Evolutionary conservation across 1,284 basidiomycete species (phyloP).

Genomic region (Austroboletus novae-zelandiae): DNA sequence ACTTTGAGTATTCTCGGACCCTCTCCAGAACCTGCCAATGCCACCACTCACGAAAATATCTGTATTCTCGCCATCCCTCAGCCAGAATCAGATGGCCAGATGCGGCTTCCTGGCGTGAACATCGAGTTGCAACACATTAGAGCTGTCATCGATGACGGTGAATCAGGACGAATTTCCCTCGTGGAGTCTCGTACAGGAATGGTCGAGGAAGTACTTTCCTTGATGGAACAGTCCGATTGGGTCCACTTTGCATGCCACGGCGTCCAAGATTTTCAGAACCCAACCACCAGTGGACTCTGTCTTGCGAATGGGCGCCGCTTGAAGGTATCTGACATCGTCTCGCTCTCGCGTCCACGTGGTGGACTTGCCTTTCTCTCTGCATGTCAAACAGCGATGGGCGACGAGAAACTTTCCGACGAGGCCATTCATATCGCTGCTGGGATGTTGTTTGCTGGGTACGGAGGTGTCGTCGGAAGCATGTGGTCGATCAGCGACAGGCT

Average conservation of each 20-base stretch:
- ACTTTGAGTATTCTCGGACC: background rate
- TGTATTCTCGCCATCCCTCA: slow-evolving; percentile 1
- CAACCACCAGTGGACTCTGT: no score
- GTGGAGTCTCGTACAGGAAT: background rate
- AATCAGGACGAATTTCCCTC: background rate
- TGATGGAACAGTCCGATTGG: slow-evolving; percentile 7
- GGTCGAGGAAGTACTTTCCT: background rate
- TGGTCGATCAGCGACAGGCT: background rate
- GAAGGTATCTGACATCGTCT: no score
- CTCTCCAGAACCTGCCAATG: background rate
- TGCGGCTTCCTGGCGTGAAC: slow-evolving; percentile 2
- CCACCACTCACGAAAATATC: background rate
- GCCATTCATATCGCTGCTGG: background rate
- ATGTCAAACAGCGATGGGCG: no score
- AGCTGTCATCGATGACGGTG: background rate
- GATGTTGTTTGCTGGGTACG: no score
- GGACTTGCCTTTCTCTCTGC: no score
- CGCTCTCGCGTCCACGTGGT: no score
- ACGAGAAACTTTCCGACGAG: background rate
- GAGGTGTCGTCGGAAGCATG: no score
- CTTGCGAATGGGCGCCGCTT: no score
- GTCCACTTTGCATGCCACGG: background rate
- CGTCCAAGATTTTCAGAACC: no score
- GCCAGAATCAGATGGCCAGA: background rate
- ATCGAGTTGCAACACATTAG: slow-evolving; percentile 1